phyloP scores from a whole-genome alignment of 2,329 filamentous ascomycete genomes.

The Aspergillus intermedius region DNA sequence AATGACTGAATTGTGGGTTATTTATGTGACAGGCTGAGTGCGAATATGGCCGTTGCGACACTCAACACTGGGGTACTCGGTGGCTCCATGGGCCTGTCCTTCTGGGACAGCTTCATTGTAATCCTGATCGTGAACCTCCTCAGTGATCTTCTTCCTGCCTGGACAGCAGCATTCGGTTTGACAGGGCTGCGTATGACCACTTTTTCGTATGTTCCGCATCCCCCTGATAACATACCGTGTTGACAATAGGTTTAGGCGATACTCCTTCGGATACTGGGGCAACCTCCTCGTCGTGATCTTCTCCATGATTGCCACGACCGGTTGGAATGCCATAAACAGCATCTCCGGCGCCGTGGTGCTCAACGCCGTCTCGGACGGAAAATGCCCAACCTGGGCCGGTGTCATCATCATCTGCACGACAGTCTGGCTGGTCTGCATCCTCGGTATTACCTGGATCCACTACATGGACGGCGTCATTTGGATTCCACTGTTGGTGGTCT shows the following conservation, averaged over 20 bases:
- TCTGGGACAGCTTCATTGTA: slow-evolving; percentile 34
- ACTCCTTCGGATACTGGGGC: slow-evolving; percentile 36
- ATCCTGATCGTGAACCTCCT: slow-evolving; percentile 29
- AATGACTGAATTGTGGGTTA: neutral
- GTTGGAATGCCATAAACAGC: slow-evolving; percentile 35
- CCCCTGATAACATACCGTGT: neutral
- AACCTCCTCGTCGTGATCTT: slow-evolving; percentile 33
- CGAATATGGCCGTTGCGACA: slow-evolving; percentile 34
- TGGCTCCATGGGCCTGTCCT: slow-evolving; percentile 25
- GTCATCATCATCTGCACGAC: slow-evolving; percentile 33
- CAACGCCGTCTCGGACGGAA: slow-evolving; percentile 31
- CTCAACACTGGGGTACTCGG: slow-evolving; percentile 28
- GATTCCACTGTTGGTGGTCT: slow-evolving; percentile 33
- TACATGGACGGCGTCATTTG: slow-evolving; percentile 29
- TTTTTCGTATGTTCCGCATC: slow-evolving; percentile 17
- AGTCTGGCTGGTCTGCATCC: slow-evolving; percentile 31
- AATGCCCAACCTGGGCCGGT: slow-evolving; percentile 30
- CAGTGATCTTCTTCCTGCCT: slow-evolving; percentile 23
- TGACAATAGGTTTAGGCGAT: slow-evolving; percentile 15
- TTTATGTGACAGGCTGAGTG: slow-evolving; percentile 24
- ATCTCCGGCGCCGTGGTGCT: slow-evolving; percentile 32
- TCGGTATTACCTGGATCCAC: slow-evolving; percentile 36
- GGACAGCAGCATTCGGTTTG: slow-evolving; percentile 28
- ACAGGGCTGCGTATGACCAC: slow-evolving; percentile 33
- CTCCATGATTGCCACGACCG: slow-evolving; percentile 32